Percentiles rank a stretch among this genome's conserved stretches.
These are phyloP conservation scores for Neofusicoccum parvum DNA, from an alignment of 2,329 filamentous ascomycete genomes.

Conservation along the genomic window DNA sequence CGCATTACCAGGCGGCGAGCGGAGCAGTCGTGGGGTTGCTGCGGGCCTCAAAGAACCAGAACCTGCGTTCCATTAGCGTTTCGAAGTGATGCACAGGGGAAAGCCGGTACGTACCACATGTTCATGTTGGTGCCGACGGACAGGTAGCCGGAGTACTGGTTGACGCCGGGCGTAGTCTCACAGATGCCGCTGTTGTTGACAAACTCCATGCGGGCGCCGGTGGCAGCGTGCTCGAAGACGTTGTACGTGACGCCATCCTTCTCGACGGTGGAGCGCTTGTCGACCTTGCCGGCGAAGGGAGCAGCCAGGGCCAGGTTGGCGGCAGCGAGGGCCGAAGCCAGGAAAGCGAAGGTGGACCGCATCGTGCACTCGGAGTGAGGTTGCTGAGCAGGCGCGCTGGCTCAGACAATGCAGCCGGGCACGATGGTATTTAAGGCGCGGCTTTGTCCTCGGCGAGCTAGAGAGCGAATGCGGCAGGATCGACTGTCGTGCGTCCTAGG, in stretches of 20 bases:
- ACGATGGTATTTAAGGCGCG: background rate
- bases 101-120: constrained; percentile 32
- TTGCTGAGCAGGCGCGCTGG: background rate
- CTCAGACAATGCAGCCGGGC: background rate
- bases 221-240: constrained; percentile 35
- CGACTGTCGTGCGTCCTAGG: background rate
- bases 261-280: constrained; percentile 30
- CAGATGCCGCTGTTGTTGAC: constrained; percentile 46
- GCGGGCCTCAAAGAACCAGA: constrained; percentile 53
- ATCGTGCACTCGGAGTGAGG: constrained; percentile 15
- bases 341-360: constrained; percentile 25
- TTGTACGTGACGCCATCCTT: constrained; percentile 30
- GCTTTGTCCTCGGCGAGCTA: background rate
- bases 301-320: constrained; percentile 23
- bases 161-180: constrained; percentile 41
- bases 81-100: background rate
- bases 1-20: constrained; percentile 28
- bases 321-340: constrained; percentile 24
- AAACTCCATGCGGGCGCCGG: constrained; percentile 32
- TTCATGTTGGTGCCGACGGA: constrained; percentile 38
- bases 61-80: constrained; percentile 24
- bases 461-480: background rate
- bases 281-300: constrained; percentile 25
- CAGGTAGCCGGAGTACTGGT: constrained; percentile 42
- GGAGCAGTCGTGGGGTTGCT: constrained; percentile 52